phyloP scores from a whole-genome alignment of 495 filamentous ascomycete species.

The Aspergillus saccharolyticus region DNA sequence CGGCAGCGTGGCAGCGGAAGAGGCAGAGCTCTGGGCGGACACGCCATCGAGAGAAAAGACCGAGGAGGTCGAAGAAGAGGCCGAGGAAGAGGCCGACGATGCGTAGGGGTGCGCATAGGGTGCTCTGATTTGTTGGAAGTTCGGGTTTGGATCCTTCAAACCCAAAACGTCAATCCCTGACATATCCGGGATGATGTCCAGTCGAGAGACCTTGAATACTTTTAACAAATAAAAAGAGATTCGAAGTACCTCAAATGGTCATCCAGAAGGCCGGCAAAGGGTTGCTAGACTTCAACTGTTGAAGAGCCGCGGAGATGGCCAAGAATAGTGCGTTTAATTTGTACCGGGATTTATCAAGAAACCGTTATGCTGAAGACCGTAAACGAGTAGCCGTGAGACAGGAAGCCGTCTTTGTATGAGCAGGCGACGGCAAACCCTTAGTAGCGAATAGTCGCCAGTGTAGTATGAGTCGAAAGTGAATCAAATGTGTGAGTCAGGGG shows the following conservation, averaged over 20 bases:
- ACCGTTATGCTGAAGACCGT: constrained; percentile 45
- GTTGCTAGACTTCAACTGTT: constrained; percentile 3
- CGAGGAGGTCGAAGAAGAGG: constrained; percentile 71
- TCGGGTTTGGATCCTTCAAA: constrained; percentile 41
- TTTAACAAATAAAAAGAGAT: constrained; percentile 14
- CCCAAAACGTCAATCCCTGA: constrained; percentile 47
- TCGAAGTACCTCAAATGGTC: constrained; percentile 10
- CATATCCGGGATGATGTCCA: constrained; percentile 35
- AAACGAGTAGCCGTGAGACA: constrained; percentile 43
- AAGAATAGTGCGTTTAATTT: constrained; percentile 10
- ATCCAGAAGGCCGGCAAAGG: constrained; percentile 6
- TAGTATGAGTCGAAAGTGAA: constrained; percentile 26
- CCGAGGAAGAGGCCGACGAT: constrained; percentile 64
- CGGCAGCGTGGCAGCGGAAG: constrained; percentile 41
- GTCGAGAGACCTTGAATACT: constrained; percentile 16
- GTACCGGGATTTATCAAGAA: constrained; percentile 36
- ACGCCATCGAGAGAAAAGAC: constrained; percentile 69
- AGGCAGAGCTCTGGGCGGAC: constrained; percentile 53
- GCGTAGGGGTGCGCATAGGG: constrained; percentile 54
- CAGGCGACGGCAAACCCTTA: constrained; percentile 48
- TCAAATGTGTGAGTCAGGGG: constrained; percentile 7
- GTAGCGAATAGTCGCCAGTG: constrained; percentile 30
- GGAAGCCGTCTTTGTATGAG: constrained; percentile 39
- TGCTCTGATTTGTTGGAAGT: constrained; percentile 32
- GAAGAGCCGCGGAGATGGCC: constrained; percentile 16